Conservation (phyloP, 2,329 filamentous ascomycete genomes). For the Cercospora citrullina region DNA sequence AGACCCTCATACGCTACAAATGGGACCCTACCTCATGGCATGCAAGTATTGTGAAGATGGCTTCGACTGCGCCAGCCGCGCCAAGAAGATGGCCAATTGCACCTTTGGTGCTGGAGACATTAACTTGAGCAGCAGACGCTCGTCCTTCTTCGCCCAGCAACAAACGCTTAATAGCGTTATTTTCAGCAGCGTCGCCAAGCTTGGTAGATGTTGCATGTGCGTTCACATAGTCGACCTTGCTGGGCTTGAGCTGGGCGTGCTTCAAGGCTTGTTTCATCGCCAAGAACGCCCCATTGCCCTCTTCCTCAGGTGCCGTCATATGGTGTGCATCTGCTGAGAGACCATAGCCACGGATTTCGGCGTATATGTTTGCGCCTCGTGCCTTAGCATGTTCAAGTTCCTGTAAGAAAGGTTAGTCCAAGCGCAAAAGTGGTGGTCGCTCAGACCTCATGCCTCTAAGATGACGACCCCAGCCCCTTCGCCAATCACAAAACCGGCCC, state of each 20-base stretch:
- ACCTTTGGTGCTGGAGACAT: conserved; percentile 91
- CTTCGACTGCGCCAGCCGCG: conserved; percentile 86
- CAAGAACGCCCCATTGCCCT: conserved; percentile 76
- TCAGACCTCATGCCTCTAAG: conserved; percentile 61
- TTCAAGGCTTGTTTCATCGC: conserved; percentile 84
- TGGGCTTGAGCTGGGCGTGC: conserved; percentile 68
- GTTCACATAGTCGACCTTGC: conserved; percentile 84
- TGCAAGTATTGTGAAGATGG: conserved; percentile 78
- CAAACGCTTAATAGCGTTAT: conserved; percentile 73
- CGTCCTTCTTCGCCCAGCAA: conserved; percentile 73
- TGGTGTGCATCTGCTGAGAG: conserved; percentile 89
- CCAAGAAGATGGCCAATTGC: conserved; percentile 89
- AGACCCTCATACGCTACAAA: background rate
- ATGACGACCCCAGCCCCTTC: conserved; percentile 88
- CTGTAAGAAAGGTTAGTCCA: conserved; percentile 38
- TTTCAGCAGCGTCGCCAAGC: conserved; percentile 86
- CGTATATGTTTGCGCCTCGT: conserved; percentile 79
- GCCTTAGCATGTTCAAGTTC: conserved; percentile 83
- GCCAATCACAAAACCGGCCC: conserved; percentile 86
- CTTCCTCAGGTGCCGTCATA: conserved; percentile 83
- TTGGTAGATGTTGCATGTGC: conserved; percentile 89
- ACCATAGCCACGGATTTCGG: conserved; percentile 85
- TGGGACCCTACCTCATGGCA: conserved; percentile 66
- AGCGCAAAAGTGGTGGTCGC: background rate
- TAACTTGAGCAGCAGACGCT: conserved; percentile 62